These are phyloP conservation scores for Volvox africanus DNA, from an alignment of 139 green algal species.

Conservation along the genomic window DNA sequence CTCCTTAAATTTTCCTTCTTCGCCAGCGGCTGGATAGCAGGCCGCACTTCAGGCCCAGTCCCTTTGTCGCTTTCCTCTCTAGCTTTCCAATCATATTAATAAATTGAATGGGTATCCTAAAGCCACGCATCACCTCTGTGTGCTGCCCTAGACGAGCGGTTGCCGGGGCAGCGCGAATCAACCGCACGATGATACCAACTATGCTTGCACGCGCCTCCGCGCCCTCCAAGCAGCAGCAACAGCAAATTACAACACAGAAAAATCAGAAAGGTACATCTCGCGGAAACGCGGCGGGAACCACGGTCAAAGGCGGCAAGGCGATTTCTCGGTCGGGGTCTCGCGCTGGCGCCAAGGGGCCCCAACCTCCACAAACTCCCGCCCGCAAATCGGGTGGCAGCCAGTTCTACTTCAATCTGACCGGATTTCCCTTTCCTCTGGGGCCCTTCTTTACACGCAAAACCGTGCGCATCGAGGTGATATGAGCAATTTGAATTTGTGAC, in stretches of 20 bases:
- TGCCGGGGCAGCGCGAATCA: neutral
- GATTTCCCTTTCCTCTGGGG: constrained; percentile 92
- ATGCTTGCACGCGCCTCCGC: neutral
- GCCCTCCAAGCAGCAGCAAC: neutral
- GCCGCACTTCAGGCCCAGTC: neutral
- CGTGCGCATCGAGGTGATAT: constrained; percentile 76
- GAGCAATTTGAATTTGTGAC: too few relatives aligned
- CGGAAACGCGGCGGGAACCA: neutral
- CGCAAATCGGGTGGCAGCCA: neutral
- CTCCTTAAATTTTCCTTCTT: too few relatives aligned
- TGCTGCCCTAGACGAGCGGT: neutral
- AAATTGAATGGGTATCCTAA: neutral
- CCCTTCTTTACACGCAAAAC: constrained; percentile 80
- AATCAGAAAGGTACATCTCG: neutral
- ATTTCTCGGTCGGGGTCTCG: neutral
- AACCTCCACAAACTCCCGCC: neutral
- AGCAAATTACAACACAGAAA: neutral
- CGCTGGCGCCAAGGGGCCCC: neutral
- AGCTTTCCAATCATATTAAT: neutral
- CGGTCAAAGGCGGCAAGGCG: neutral
- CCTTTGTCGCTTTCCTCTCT: neutral
- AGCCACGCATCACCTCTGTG: neutral
- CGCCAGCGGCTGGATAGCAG: too few relatives aligned
- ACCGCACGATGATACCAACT: constrained; percentile 1
- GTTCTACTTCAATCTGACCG: constrained; percentile 71